phyloP scores from a whole-genome alignment of 495 filamentous ascomycete genomes.

The Penicillium verhagenii region DNA sequence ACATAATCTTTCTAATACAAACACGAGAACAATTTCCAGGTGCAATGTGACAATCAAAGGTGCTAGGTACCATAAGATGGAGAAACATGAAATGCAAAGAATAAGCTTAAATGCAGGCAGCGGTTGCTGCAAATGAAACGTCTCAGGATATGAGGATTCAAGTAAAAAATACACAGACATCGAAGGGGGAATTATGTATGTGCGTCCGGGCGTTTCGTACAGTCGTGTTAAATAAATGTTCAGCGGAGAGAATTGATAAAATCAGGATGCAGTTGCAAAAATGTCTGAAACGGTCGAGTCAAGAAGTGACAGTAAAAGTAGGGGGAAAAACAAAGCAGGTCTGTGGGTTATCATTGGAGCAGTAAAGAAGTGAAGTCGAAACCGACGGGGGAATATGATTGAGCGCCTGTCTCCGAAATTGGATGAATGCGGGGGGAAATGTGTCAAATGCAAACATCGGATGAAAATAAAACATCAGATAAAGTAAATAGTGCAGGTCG shows the following conservation, averaged over 20 bases:
- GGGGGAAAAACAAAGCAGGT: constrained; percentile 1
- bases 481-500: constrained; percentile 13
- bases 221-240: constrained; percentile 32
- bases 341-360: constrained; percentile 4
- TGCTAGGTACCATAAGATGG: constrained; percentile 10
- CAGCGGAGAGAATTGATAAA: constrained; percentile 23
- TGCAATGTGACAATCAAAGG: constrained; percentile 6
- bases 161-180: constrained; percentile 9
- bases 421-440: background rate
- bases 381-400: background rate
- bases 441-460: background rate
- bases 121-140: background rate
- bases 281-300: background rate
- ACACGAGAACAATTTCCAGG: constrained; percentile 3
- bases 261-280: background rate
- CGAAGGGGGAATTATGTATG: constrained; percentile 27
- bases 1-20: background rate
- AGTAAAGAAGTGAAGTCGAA: constrained; percentile 3
- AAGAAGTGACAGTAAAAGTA: constrained; percentile 4
- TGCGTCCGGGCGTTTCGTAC: constrained; percentile 19
- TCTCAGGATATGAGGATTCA: constrained; percentile 7
- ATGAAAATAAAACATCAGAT: constrained; percentile 3
- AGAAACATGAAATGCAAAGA: constrained; percentile 2
- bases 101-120: constrained; percentile 4
- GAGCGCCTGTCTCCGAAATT: constrained; percentile 1